Evolutionary conservation across 208 protist species (phyloP), one percentile per base, ranked within the genome.

Genomic region (Acanthamoeba culbertsoni): DNA sequence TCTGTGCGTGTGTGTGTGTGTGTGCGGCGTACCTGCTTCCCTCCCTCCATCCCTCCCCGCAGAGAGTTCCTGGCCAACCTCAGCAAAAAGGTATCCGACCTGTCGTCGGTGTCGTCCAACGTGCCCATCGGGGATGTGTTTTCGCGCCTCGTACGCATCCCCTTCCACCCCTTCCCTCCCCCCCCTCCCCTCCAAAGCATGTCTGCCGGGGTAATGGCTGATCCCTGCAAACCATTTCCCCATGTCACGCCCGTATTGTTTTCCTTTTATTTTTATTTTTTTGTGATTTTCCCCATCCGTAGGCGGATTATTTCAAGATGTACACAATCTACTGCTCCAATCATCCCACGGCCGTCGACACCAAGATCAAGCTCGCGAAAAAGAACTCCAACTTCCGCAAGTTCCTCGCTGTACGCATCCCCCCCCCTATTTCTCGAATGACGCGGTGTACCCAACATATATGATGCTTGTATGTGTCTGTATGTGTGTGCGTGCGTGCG

Each of bases 311-410:
- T 26, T 86, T 86, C 45, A 86, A 86, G 35, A 86, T 86, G 77
- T 86, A 86, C 77, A 86, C 77, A 2, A 59, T 86, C n/a, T 86
- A 86, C 48, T 86, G 77, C n/a, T 86, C 77, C n/a, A 86, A 86
- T 26, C 77, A 86, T 23, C 77, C 77, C 31, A 53, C 48, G 7
- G 77, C 77, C 1, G 46, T 86, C n/a, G 48, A 86, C n/a, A 86
- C 77, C 37, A 77, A 77, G 65, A 46, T 77, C 40, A 77, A 77
- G 65, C 65, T 77, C 26, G 65, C 65, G 35, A 77, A 77, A 18
- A 77, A 77, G 65, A 77, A 77, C 65, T 77, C 65, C 31, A 77
- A 46, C 40, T 77, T 77, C 23, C 65, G 65, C 37, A 77, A 77
- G 33, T 77, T 77, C 65, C 31, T 77, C 31, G 65, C 65, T 37